Conservation (phyloP, 345 rosid species). For the Bretschneidera sinensis region DNA sequence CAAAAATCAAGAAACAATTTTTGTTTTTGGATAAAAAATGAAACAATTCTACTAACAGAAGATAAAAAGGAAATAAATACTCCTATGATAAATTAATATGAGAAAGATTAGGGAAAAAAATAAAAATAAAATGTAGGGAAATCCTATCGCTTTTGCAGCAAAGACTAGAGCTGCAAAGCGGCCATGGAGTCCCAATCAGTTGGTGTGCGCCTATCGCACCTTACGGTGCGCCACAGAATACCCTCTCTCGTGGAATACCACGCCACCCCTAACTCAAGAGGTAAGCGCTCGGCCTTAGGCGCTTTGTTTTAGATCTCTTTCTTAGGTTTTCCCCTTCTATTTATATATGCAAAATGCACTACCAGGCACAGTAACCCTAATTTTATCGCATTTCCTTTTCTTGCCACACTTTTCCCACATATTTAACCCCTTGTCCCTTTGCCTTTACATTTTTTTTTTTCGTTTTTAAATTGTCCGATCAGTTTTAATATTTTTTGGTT, state of each 20-base stretch:
- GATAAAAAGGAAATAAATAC: no score
- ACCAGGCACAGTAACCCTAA: background rate
- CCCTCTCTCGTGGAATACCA: constrained; percentile 36
- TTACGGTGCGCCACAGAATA: constrained; percentile 25
- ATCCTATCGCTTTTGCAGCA: background rate
- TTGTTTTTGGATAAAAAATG: no score
- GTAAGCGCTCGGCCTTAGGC: constrained; percentile 40
- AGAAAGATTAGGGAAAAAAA: no score
- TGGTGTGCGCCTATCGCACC: background rate
- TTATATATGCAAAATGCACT: background rate
- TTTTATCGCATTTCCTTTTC: background rate
- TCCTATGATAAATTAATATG: no score
- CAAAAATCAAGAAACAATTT: no score
- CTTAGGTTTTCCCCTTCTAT: background rate
- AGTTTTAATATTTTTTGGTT: no score
- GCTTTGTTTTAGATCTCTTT: background rate
- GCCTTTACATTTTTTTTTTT: no score
- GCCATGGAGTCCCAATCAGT: background rate
- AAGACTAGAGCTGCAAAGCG: background rate
- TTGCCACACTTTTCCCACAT: background rate
- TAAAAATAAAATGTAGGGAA: background rate
- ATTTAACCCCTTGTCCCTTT: no score
- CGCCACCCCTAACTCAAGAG: constrained; percentile 35
- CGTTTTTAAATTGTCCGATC: no score
- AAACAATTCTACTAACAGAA: no score